Base-by-base conservation (phyloP, 2,329 filamentous ascomycete genomes). In the Akanthomyces lecanii region DNA sequence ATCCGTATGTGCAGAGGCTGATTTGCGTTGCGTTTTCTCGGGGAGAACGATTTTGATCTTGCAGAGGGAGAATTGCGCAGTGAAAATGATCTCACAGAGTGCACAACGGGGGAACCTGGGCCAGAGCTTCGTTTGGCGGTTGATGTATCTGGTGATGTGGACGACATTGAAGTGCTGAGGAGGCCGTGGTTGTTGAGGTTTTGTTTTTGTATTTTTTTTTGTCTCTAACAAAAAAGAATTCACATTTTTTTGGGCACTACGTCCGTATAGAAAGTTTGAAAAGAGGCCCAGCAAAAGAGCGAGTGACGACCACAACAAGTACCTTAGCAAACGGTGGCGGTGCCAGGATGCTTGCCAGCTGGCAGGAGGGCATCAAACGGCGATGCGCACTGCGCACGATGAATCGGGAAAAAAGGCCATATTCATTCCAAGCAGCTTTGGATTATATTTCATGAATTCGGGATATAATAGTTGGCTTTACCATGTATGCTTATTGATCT, bases 1-100 rank as follows among this genome's bases (percentile, higher is more conserved):
- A 82, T 74, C 28, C 79, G 78, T 36, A 82, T 75, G 45, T 79
- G 76, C 23, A 82, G 71, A 2, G 76, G 76, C 51, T 78, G 74
- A 23, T 76, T 72, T 21, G 67, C 61, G 23, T 69, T 67, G 2
- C 73, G 71, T 59, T 75, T 73, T 45, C 69, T 71, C 5, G 73
- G 74, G 4, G 79, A 77, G 2, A 71, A 69, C 2, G 76, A 76
- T 21, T 71, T 72, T 45, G 76, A 69, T 57, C 74, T 70, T 14
- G 67, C 65, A 18, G 40, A 56, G 14, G 54, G 40, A 5, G 59
- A 54, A 10, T 44, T 25, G 14, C 56, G 23, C 21, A 54, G 18
- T 8, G 59, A 58, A 7, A 58, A 64, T 30, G 52, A 59, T 23
- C 48, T 36, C 25, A 56, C 50, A 8, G 44, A 62, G 23, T 51